Evolutionary conservation across 169 alveolate genomes (phyloP), one percentile per base, ranked within the genome.

Genomic region (Eimeria maxima): DNA sequence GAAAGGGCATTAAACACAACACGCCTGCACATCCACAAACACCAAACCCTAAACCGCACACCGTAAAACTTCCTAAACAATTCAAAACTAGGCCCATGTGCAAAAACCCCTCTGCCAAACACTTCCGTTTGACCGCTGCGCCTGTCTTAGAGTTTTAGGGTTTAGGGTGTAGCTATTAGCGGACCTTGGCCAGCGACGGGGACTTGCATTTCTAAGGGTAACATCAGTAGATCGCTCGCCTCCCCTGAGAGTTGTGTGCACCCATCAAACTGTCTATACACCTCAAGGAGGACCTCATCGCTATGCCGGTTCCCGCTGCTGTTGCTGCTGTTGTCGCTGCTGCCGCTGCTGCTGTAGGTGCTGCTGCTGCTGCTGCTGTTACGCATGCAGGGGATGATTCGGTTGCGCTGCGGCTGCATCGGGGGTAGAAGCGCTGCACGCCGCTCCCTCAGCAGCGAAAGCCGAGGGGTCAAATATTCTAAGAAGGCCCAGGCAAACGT

Each of bases 401-500:
- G 18, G 71, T 81, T 81, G 73, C 90, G 90, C 71, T 81, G 90
- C 73, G 90, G 83, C 67, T 57, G 91, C 76, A 92, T 42, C 24
- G 95, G 92, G 20, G 95, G 95, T n/a, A 92, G 65, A 55, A 92
- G 91, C n/a, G 95, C 90, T n/a, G 53, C 86, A 47, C 87, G 86
- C 33, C 95, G 90, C 53, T 92, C 95, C 55, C 92, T 50, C 90
- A 92, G 69, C 67, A 92, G 50, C 38, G 90, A 45, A 3, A 92
- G 81, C 20, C 91, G 60, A 4, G 91, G 95, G 42, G 87, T 57
- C 42, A 92, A 45, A 42, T 65, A 80, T 29, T 60, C 88, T 22
- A 92, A 53, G 65, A 92, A 84, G 33, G 95, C 95, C 90, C 73
- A 84, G 45, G 95, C 90, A 27, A 92, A 92, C 65, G 90, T 81